Conservation (phyloP, 2,329 filamentous ascomycete genomes). For the Hysterium pulicare region DNA sequence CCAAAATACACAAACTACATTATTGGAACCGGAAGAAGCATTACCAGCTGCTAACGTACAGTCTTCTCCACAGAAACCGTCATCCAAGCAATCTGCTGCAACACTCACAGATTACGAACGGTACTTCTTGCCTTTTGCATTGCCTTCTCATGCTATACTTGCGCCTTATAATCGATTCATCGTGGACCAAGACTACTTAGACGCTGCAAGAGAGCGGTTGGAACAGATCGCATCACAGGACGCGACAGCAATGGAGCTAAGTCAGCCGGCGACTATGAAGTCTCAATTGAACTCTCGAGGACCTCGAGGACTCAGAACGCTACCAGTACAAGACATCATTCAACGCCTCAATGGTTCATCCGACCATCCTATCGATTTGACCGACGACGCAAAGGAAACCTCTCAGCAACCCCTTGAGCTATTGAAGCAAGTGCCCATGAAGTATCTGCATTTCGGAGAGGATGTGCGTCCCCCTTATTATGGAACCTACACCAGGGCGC, state of each 20-base stretch:
- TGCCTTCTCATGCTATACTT: slow-evolving; percentile 70
- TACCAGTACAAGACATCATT: slow-evolving; percentile 36
- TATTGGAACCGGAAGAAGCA: slow-evolving; percentile 20
- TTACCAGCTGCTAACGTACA: slow-evolving; percentile 21
- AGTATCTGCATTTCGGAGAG: slow-evolving; percentile 59
- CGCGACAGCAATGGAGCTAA: slow-evolving; percentile 12
- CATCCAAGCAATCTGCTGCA: slow-evolving; percentile 21
- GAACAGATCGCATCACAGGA: slow-evolving; percentile 21
- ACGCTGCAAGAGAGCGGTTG: slow-evolving; percentile 25
- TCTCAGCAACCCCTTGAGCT: slow-evolving; percentile 36
- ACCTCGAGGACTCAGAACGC: slow-evolving; percentile 15
- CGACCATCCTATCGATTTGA: slow-evolving; percentile 43
- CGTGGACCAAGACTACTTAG: slow-evolving; percentile 24
- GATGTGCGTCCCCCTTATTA: slow-evolving; percentile 66
- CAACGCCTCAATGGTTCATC: slow-evolving; percentile 44
- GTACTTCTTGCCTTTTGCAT: slow-evolving; percentile 76
- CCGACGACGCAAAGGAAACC: slow-evolving; percentile 25
- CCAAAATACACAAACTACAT: slow-evolving; percentile 25
- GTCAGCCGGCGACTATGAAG: slow-evolving; percentile 17
- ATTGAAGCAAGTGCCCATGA: slow-evolving; percentile 59
- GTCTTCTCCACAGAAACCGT: slow-evolving; percentile 31
- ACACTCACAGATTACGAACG: slow-evolving; percentile 49
- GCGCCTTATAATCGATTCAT: slow-evolving; percentile 51
- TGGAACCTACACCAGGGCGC: slow-evolving; percentile 66
- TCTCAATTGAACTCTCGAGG: slow-evolving; percentile 13